Evolutionary conservation across 805 yeast species (phyloP), one percentile per base, ranked within the genome.

Genomic region (Starmerella sp.): DNA sequence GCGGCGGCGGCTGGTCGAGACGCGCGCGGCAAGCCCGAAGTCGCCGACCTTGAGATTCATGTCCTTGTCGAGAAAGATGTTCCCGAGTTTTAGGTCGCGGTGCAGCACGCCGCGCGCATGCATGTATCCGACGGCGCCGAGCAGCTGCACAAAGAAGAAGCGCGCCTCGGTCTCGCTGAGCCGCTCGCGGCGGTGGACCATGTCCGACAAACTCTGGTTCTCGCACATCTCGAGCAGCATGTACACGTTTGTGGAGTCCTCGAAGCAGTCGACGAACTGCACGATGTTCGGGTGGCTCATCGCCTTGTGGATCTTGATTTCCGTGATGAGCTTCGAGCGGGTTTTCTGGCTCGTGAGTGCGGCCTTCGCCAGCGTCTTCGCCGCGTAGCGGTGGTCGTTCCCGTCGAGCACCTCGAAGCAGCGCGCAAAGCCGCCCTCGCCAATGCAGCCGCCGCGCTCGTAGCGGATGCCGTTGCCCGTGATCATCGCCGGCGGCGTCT

Each of bases 361-460:
- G 0, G 90, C 90, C 70, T 93, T 93, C 53, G 99, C 98, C 38
- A 93, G 95, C 0, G 98, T 95, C 67, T 93, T 93, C 35, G 98
- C 98, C 17, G 98, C 99, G 70, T 76, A 93, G 1, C 86, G 78
- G 65, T 81, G 80, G 37, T 97, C 97, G 28, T 65, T 60, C 58
- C 88, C 84, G 71, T 90, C 96, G 67, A 85, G 87, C 76, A 93
- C 93, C 69, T 93, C 97, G 72, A 93, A 93, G 68, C 99, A 93
- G 66, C 97, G 81, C 15, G 98, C 99, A 75, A 93, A 93, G 0
- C 99, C 99, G 57, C 99, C 99, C 73, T 91, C 97, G 38, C 98
- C 98, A 37, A 93, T 75, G 64, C 89, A 90, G 57, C 76, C 76
- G 1, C 97, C 97, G 67, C 97, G 79, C 60, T 85, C 87, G 70